Base-by-base conservation (phyloP, 768 basidiomycete genomes). In the Polyporus arcularius region DNA sequence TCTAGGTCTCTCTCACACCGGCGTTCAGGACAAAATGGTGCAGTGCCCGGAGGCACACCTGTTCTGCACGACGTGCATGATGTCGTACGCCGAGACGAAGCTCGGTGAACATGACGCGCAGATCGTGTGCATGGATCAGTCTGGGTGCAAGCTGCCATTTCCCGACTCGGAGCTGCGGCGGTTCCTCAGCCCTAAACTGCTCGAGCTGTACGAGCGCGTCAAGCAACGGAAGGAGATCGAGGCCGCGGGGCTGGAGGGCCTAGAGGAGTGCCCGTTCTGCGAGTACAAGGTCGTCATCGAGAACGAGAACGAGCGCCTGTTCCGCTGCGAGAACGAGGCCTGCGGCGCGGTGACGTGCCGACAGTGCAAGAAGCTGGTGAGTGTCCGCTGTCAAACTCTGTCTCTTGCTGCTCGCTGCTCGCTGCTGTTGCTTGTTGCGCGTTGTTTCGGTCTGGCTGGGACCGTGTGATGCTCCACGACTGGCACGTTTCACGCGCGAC, bases 221-320 rank as follows among this genome's bases (percentile, higher is more conserved):
- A 84, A 84, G 63, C 90, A 91, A 69, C 83, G 82, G 40, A 89
- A 90, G 70, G 91, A 94, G 65, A 84, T 96, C 35, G 85, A 89
- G 58, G 84, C 81, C 0, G 94, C 94, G 16, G 85, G 80, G 2
- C 69, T 97, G 39, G 91, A 92, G 48, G 86, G 85, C 4, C 77
- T 96, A 12, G 94, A 95, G 72, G 90, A 90, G 66, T 97, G 95
- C 71, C 95, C 95, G 4, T 92, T 88, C 65, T 97, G 95, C 74
- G 92, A 94, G 45, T 97, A 84, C 76, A 90, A 86, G 59, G 87
- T 86, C 65, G 74, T 76, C 43, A 82, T 90, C 80, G 71, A 87
- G 77, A 73, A 70, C 65, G 70, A 70, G 18, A 62, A 74, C n/a
- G 72, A 76, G 63, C 74, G 73, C 58, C 61, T 78, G 56, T 80